Base-by-base conservation (phyloP, 1,139 yeast species). In the Hemisphaericaspora subhashii region DNA sequence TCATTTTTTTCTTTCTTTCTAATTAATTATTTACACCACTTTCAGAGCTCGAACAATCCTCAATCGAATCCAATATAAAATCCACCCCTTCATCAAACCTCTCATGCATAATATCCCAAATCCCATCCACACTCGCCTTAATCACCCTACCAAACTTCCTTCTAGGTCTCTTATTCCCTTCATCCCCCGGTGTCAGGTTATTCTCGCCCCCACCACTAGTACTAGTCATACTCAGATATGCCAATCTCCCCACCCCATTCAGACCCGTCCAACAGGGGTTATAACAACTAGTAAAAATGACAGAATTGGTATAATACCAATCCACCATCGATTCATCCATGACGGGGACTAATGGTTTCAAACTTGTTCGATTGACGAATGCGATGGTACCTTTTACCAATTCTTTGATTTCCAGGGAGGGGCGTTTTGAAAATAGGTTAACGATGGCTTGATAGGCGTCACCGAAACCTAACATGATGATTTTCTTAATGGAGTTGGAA, bases 121-220 rank as follows among this genome's bases (percentile, higher is more conserved):
- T 60, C 1, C 94, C 92, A 51, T 84, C 92, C 14, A 73, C 67
- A 31, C 80, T 79, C 11, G 92, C 77, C 52, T 83, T 80, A 39
- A 89, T 64, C 3, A 92, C 96, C 42, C 96, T 74, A 17, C 98
- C 98, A 57, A 83, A 88, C 61, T 88, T 89, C 55, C 88, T 79
- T 55, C 97, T 77, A 28, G 96, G 96, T 54, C 83, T 77, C 55
- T 86, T 88, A 35, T 72, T 72, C 37, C 72, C 72, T 32, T 65
- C 68, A 17, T 41, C 39, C 6, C 61, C 60, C n/a, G n/a, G n/a
- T n/a, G n/a, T n/a, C n/a, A n/a, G n/a, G n/a, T n/a, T n/a, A 36
- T 63, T 47, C 3, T 47, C 35, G 6, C 62, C 65, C 9, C 40
- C 39, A 20, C 36, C 40, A 8, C 44, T 40, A 24, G 38, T 36